Base-by-base conservation (phyloP, 139 green algal species). In the Choricystis sp. region DNA sequence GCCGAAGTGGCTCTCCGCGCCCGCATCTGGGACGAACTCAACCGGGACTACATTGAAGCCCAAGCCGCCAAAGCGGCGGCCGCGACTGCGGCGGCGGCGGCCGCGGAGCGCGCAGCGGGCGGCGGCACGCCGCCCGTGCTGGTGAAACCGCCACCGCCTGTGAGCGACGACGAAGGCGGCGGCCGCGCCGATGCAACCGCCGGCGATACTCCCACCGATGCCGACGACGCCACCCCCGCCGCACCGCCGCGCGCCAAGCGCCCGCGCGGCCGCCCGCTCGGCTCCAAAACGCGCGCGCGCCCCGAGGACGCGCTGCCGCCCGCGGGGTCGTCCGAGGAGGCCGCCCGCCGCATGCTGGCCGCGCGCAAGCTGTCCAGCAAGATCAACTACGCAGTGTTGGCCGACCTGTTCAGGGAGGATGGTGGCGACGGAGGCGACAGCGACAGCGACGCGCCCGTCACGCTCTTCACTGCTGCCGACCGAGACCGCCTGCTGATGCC, bases 361-460 rank as follows among this genome's bases (percentile, higher is more conserved):
- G 29, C 72, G 57, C 80, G 81, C 59, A 87, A 87, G 65, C 74
- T 91, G 30, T 80, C 66, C 49, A 82, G 72, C 61, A 94, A 94
- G 69, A 91, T 94, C 74, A 93, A 96, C 82, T 94, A 94, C 76
- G 70, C 67, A 20, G 77, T 74, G 2, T 71, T 94, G 69, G 72
- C 77, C 2, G 70, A 79, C 31, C 73, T 93, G 26, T 89, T 92
- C 65, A 66, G 58, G 1, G 69, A 81, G 25, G 72, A 68, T 19
- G 40, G 19, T 4, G 65, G 56, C 24, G 60, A 49, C 29, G 66
- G 55, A 9, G 52, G 25, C n/a, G 60, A 5, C 2, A 60, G 3
- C 29, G 21, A 23, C 0, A 61, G 55, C 28, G n/a, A n/a, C n/a
- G n/a, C n/a, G n/a, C n/a, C n/a, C n/a, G n/a, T n/a, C n/a, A n/a